Percentiles rank a stretch among this genome's conserved stretches.
These are phyloP conservation scores for Leccinellum rugosiceps DNA, from an alignment of 768 basidiomycete species.

Conservation along the genomic window DNA sequence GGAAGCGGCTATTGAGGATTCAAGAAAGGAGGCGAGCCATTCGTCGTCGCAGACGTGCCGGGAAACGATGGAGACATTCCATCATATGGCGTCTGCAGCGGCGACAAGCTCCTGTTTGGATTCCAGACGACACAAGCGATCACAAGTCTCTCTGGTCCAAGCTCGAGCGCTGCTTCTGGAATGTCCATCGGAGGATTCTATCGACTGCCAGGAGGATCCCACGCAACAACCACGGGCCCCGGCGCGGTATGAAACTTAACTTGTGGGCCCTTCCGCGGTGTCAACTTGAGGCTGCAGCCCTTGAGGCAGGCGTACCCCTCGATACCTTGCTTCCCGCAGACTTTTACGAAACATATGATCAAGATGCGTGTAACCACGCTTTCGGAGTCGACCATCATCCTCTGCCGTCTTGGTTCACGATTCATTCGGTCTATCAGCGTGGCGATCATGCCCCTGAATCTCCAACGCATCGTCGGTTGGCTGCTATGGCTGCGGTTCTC, in stretches of 20 bases:
- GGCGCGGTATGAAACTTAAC: constrained; percentile 58
- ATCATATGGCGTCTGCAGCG: constrained; percentile 62
- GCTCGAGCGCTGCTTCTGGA: constrained; percentile 8
- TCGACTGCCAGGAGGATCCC: constrained; percentile 1
- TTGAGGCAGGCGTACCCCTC: constrained; percentile 66
- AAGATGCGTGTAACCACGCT: not conserved
- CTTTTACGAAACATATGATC: constrained; percentile 24
- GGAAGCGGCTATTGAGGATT: constrained; percentile 48
- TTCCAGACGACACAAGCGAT: constrained; percentile 34
- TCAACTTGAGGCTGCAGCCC: constrained; percentile 59
- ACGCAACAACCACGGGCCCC: constrained; percentile 12
- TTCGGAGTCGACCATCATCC: not conserved
- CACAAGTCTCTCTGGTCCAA: constrained; percentile 8
- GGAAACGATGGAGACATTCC: constrained; percentile 55
- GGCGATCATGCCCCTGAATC: constrained; percentile 22
- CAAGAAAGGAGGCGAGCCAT: constrained; percentile 43
- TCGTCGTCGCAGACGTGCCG: constrained; percentile 42
- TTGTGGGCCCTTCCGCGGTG: constrained; percentile 51
- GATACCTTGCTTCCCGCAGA: constrained; percentile 45
- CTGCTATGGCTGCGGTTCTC: constrained; percentile 54
- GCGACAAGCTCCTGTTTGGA: constrained; percentile 50
- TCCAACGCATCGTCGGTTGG: constrained; percentile 55
- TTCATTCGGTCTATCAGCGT: constrained; percentile 20
- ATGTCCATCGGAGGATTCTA: constrained; percentile 6
- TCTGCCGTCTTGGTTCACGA: constrained; percentile 17